Base-by-base conservation (phyloP, 352 stramenopile genomes). In the Saprolegnia diclina region DNA sequence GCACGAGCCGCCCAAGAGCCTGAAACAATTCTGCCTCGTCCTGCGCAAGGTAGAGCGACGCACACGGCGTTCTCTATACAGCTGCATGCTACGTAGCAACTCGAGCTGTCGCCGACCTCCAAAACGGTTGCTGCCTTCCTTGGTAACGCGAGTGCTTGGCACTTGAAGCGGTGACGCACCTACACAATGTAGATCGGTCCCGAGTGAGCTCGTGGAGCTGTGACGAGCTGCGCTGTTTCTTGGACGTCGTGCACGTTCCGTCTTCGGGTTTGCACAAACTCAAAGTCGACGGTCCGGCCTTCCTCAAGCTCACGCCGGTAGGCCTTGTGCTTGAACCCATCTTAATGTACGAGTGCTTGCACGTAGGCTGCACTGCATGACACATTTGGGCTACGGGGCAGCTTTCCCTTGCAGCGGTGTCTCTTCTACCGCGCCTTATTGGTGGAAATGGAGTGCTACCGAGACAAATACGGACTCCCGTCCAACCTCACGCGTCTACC, bases 351-450 rank as follows among this genome's bases (percentile, higher is more conserved):
- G 13, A 32, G 1, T 22, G 32, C 24, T 10, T 11, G n/a, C 4
- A 19, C 32, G 26, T 44, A 63, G 55, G 24, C 35, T n/a, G 26
- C 55, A 10, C 18, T 63, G 29, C 55, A 63, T 44, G 55, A 63
- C n/a, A 63, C 55, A 24, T 63, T 38, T 24, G 55, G 55, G 5
- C 18, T 63, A 5, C 11, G 11, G 10, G 26, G 35, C 26, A 63
- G 55, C 24, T 63, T 63, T 22, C 55, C 13, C 10, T 24, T 63
- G 18, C 55, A 63, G 11, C 55, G 55, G 24, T 63, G 55, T 22
- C 55, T 63, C 10, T 63, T 63, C n/a, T 63, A 63, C 55, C 55
- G 55, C 13, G n/a, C 55, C 10, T 24, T 63, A 10, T 19, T 63
- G 14, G 7, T 32, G 18, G 18, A 38, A 38, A 40, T 63, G 26